Percentiles rank a stretch among this genome's conserved stretches.
Conservation (phyloP, 2,329 filamentous ascomycete species). For the Aspergillus brasiliensis region DNA sequence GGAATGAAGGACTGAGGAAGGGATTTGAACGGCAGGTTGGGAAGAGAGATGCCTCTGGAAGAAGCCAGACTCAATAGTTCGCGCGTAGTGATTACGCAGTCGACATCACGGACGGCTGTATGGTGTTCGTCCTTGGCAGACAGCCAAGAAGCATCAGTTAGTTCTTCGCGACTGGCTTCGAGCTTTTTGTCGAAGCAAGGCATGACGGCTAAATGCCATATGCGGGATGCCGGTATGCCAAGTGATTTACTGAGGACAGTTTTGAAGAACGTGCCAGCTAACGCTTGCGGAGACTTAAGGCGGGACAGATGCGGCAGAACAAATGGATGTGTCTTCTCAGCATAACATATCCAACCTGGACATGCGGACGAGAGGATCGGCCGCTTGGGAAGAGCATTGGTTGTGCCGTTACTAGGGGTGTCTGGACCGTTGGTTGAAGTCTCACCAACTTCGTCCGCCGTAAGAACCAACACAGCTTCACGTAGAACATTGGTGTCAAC, state of each 20-base stretch:
- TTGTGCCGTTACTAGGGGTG: conserved; percentile 2
- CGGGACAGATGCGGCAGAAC: conserved; percentile 87
- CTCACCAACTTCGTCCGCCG: conserved; percentile 69
- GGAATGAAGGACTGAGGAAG: conserved; percentile 50
- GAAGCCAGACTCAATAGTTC: conserved; percentile 89
- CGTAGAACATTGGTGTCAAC: conserved; percentile 84
- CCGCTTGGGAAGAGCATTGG: conserved; percentile 31
- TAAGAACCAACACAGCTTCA: conserved; percentile 79
- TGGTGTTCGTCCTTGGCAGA: conserved; percentile 36
- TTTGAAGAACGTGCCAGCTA: conserved; percentile 88
- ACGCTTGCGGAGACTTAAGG: conserved; percentile 90
- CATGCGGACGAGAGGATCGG: conserved; percentile 78
- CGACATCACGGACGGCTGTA: conserved; percentile 74
- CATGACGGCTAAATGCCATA: conserved; percentile 97
- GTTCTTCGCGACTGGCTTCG: conserved; percentile 88
- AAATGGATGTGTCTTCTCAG: conserved; percentile 95
- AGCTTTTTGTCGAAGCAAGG: conserved; percentile 99
- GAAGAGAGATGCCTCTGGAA: conserved; percentile 76
- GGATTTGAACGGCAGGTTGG: conserved; percentile 64
- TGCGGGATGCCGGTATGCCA: conserved; percentile 71
- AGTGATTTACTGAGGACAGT: conserved; percentile 74
- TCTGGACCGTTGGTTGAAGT: conserved; percentile 26
- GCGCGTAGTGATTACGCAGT: conserved; percentile 96
- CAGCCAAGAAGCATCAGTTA: conserved; percentile 77
- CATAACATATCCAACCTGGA: conserved; percentile 98